Evolutionary conservation across 1,284 basidiomycete species (phyloP).

Genomic region (Marasmius sp.): DNA sequence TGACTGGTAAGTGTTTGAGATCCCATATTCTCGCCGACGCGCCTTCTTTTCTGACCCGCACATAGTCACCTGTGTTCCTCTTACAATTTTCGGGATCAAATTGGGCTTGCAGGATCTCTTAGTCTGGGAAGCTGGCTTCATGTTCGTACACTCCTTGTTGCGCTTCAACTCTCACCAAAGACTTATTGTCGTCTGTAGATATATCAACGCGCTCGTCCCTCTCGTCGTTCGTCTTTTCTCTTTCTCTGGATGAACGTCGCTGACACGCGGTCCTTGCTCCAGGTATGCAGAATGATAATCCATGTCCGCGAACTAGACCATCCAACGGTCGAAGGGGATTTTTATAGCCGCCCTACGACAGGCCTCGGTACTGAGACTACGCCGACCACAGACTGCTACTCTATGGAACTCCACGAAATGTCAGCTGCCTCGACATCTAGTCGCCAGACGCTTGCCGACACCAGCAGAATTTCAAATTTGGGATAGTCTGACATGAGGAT

Average conservation of each 20-base stretch:
- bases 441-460: no score
- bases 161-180: not conserved
- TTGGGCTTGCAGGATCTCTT: not conserved
- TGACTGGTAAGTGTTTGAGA: not conserved
- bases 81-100: not conserved
- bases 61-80: not conserved
- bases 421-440: no score
- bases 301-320: not conserved
- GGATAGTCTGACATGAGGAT: no score
- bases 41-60: not conserved
- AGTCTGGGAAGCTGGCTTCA: not conserved
- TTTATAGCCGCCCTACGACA: not conserved
- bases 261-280: not conserved
- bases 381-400: not conserved
- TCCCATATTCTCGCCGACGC: not conserved
- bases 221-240: not conserved
- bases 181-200: not conserved
- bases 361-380: not conserved
- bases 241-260: not conserved
- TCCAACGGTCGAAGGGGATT: not conserved
- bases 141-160: not conserved
- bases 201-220: not conserved
- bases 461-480: no score
- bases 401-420: no score
- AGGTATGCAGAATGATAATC: conserved; percentile 2